Percentiles rank a stretch among this genome's conserved stretches.
Evolutionary conservation across 352 stramenopile genomes (phyloP).

Genomic region (Globisporangium uncinulatum): DNA sequence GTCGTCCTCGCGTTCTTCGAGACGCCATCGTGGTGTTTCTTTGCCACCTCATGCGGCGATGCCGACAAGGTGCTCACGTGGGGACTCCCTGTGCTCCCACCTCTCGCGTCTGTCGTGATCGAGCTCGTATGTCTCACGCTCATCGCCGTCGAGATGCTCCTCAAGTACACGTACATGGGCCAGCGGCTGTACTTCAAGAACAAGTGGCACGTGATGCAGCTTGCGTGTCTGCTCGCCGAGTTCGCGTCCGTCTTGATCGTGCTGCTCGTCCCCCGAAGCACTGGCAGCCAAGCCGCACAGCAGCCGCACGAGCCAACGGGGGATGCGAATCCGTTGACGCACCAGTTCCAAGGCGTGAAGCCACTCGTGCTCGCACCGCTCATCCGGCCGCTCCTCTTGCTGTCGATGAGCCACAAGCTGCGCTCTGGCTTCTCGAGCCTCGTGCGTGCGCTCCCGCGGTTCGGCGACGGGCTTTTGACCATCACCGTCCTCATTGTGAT

Average conservation of each 20-base stretch:
- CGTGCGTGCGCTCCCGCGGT: constrained; percentile 29
- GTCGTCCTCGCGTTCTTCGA: constrained; percentile 49
- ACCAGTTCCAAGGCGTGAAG: constrained; percentile 8
- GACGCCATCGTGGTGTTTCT: constrained; percentile 53
- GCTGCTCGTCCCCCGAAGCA: constrained; percentile 15
- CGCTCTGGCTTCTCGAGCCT: constrained; percentile 43
- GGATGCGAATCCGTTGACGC: background rate
- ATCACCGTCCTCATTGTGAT: constrained; percentile 43
- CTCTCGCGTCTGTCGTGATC: constrained; percentile 23
- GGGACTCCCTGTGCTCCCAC: constrained; percentile 27
- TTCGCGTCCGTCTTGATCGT: constrained; percentile 35
- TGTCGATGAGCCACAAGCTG: constrained; percentile 49
- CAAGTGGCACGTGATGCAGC: constrained; percentile 48
- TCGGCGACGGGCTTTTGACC: constrained; percentile 40
- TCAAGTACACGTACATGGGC: constrained; percentile 48
- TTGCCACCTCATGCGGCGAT: constrained; percentile 28
- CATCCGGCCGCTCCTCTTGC: constrained; percentile 36
- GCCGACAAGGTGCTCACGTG: constrained; percentile 23
- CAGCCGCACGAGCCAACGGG: background rate
- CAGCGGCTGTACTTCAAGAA: constrained; percentile 45
- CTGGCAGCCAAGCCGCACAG: background rate
- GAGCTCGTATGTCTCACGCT: constrained; percentile 40
- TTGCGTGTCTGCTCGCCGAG: constrained; percentile 36
- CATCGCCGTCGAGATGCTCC: constrained; percentile 32
- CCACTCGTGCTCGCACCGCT: constrained; percentile 36